A percentile compares a stretch with the other conserved stretches of the same genome.
Evolutionary conservation across 2,329 filamentous ascomycete genomes (phyloP).

Genomic region (Cadophora luteo-olivacea): DNA sequence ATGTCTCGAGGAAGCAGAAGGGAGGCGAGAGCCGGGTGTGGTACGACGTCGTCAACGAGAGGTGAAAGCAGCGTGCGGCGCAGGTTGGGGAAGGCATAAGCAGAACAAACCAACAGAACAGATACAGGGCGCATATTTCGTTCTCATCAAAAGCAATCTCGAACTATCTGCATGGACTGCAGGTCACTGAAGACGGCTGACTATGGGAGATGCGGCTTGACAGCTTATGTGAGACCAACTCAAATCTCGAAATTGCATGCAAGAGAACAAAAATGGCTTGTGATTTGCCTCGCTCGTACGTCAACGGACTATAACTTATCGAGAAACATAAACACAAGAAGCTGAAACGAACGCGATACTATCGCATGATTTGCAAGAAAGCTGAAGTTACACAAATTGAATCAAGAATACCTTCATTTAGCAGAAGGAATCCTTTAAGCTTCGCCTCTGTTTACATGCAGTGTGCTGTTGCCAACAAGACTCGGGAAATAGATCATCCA

Average conservation of each 20-base stretch:
- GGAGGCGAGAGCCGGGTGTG: not conserved
- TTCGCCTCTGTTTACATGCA: not conserved
- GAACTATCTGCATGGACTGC: not conserved
- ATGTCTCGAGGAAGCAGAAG: not conserved
- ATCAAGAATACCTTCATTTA: not conserved
- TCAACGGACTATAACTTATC: not conserved
- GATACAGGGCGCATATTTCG: not conserved
- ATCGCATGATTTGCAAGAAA: not conserved
- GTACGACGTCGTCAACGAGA: not conserved
- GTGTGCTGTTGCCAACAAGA: not conserved
- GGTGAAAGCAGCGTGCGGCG: conserved; percentile 9
- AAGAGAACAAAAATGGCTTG: not conserved
- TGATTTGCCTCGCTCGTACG: not conserved
- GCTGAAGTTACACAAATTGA: not conserved
- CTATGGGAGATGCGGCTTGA: not conserved
- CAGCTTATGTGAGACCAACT: conserved; percentile 9
- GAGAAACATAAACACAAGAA: not conserved
- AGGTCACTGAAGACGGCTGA: not conserved
- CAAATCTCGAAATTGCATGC: not conserved
- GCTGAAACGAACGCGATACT: not conserved
- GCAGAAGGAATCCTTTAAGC: not conserved
- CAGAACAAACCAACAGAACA: not conserved
- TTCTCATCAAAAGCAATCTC: not conserved
- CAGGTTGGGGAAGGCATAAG: not conserved
- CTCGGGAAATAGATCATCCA: no score